Percentiles rank a stretch among this genome's conserved stretches.
phyloP scores from a whole-genome alignment of 345 rosid species.

The Gossypium mustelinum region DNA sequence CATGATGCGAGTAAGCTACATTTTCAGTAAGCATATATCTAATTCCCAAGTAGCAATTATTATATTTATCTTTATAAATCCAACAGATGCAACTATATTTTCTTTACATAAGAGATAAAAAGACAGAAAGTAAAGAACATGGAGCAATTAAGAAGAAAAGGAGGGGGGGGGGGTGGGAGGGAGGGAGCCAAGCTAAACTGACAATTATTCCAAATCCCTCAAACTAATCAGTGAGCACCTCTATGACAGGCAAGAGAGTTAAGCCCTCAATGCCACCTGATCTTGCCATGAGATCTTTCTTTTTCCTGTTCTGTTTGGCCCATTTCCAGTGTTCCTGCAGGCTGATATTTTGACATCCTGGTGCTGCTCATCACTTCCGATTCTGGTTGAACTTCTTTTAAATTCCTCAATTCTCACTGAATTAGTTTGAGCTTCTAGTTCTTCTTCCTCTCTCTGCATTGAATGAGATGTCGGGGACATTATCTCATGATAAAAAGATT shows the following conservation, averaged over 20 bases:
- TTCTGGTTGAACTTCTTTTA: constrained; percentile 30
- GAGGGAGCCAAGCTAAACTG: neutral
- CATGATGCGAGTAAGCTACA: neutral
- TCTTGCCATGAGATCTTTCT: constrained; percentile 97
- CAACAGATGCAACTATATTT: constrained; percentile 22
- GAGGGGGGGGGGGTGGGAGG: too few species aligned
- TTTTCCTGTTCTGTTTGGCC: constrained; percentile 55
- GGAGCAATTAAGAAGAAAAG: neutral
- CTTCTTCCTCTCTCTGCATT: constrained; percentile 78
- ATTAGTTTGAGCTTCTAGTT: constrained; percentile 37
- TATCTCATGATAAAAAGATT: constrained; percentile 15
- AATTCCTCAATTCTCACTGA: constrained; percentile 37
- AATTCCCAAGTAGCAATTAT: constrained; percentile 12
- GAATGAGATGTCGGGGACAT: neutral
- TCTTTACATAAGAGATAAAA: constrained; percentile 23
- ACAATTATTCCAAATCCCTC: constrained; percentile 12
- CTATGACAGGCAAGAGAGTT: constrained; percentile 21
- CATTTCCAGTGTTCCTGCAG: constrained; percentile 56
- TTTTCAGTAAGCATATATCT: neutral
- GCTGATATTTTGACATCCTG: constrained; percentile 48
- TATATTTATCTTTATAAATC: constrained; percentile 19
- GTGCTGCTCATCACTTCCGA: constrained; percentile 44
- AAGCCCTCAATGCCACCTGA: constrained; percentile 78
- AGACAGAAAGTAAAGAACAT: neutral
- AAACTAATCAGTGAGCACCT: constrained; percentile 12